phyloP scores from a whole-genome alignment of 2,329 filamentous ascomycete species.

The Fusarium guadeloupense region DNA sequence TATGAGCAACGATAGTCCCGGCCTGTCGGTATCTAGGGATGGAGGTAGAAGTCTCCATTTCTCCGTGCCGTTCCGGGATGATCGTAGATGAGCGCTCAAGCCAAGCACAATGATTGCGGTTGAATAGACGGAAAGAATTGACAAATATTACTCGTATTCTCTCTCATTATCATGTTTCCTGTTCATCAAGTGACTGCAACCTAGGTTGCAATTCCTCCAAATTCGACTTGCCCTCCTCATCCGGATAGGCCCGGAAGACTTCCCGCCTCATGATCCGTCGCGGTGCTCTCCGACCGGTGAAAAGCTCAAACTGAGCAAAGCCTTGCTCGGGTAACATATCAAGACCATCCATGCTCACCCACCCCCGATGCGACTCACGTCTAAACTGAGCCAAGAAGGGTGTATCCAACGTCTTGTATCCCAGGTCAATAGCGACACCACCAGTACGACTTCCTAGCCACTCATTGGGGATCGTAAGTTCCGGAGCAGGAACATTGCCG shows the following conservation, averaged over 20 bases:
- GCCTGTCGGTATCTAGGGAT: too few relatives aligned
- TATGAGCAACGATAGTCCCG: too few relatives aligned
- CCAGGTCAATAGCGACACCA: slow-evolving; percentile 78
- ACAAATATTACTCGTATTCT: not conserved
- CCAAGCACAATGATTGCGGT: too few relatives aligned
- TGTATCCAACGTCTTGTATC: slow-evolving; percentile 78
- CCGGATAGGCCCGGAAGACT: slow-evolving; percentile 60
- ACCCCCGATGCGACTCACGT: slow-evolving; percentile 66
- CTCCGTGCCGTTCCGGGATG: too few relatives aligned
- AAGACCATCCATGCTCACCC: slow-evolving; percentile 79
- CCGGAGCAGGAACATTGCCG: slow-evolving; percentile 69
- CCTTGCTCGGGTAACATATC: slow-evolving; percentile 82
- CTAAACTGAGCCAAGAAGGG: slow-evolving; percentile 75
- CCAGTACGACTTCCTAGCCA: slow-evolving; percentile 80
- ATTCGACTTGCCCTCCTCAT: slow-evolving; percentile 53
- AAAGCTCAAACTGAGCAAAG: slow-evolving; percentile 83
- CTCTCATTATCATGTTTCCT: slow-evolving; percentile 36
- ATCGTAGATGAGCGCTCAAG: too few relatives aligned
- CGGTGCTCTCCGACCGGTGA: slow-evolving; percentile 67
- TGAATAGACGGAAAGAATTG: not conserved
- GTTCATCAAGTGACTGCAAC: slow-evolving; percentile 42
- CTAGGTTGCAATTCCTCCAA: slow-evolving; percentile 51
- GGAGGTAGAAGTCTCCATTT: too few relatives aligned
- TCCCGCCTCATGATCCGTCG: slow-evolving; percentile 75
- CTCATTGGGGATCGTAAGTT: slow-evolving; percentile 73